These are phyloP conservation scores for Phaffia rhodozyma DNA, from an alignment of 1,284 basidiomycete genomes.

Conservation along the genomic window DNA sequence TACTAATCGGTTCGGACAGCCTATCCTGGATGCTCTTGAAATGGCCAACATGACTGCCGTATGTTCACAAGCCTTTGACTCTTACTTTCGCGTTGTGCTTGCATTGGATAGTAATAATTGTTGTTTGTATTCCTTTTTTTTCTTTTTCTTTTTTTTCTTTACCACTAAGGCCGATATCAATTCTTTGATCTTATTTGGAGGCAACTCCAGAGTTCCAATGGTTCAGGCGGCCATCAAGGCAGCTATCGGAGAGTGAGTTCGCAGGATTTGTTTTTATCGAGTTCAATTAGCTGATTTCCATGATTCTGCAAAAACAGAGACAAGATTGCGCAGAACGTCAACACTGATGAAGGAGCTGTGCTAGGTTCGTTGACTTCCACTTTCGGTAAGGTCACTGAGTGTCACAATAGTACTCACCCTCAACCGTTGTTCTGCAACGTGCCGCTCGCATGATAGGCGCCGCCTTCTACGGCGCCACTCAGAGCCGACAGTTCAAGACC, in stretches of 20 bases:
- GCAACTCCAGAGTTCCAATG: constrained; percentile 80
- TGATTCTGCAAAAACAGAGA: constrained; percentile 37
- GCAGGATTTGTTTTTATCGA: neutral
- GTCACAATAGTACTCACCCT: neutral
- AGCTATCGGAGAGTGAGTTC: constrained; percentile 54
- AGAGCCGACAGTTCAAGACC: constrained; percentile 87
- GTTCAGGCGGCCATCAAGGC: constrained; percentile 69
- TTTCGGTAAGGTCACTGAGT: neutral
- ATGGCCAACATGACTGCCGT: constrained; percentile 48
- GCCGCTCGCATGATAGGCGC: constrained; percentile 43
- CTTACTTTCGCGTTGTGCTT: neutral
- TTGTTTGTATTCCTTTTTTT: neutral
- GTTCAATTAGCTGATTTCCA: constrained; percentile 18
- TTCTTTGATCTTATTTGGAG: constrained; percentile 84
- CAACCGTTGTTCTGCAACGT: neutral
- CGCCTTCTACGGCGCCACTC: constrained; percentile 78
- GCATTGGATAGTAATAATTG: neutral
- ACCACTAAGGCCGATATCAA: constrained; percentile 52
- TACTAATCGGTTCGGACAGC: constrained; percentile 51
- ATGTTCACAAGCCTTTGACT: neutral
- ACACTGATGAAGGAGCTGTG: constrained; percentile 92
- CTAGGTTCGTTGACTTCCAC: constrained; percentile 57
- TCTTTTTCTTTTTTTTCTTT: neutral
- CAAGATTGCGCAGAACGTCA: constrained; percentile 85
- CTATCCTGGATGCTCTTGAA: constrained; percentile 63